Evolutionary conservation across 305 asterid genomes (phyloP).

Genomic region (Fraxinus angustifolia): DNA sequence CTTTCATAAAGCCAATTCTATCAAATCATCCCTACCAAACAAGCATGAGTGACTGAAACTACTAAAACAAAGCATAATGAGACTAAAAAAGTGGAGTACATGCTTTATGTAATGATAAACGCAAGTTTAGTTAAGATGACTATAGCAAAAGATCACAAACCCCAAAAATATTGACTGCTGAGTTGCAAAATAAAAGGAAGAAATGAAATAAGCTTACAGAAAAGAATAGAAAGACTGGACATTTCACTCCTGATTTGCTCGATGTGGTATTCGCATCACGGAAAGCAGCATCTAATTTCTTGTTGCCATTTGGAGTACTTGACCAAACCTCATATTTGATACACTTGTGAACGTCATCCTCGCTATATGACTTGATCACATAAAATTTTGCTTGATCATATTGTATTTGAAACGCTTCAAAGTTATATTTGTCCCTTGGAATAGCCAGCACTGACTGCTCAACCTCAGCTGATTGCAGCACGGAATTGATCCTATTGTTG

Average conservation of each 20-base stretch:
- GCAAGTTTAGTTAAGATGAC: background rate
- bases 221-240: slow-evolving; percentile 61
- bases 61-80: background rate
- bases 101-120: background rate
- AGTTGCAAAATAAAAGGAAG: background rate
- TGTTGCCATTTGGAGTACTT: slow-evolving; percentile 63
- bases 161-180: background rate
- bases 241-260: slow-evolving; percentile 37
- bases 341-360: slow-evolving; percentile 63
- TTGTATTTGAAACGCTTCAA: slow-evolving; percentile 40
- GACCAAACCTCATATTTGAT: slow-evolving; percentile 74
- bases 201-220: slow-evolving; percentile 39
- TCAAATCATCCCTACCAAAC: background rate
- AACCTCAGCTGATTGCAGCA: slow-evolving; percentile 36
- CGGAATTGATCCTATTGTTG: slow-evolving; percentile 29
- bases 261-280: slow-evolving; percentile 44
- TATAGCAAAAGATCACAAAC: background rate
- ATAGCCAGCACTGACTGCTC: slow-evolving; percentile 34
- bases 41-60: background rate
- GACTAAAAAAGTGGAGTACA: background rate
- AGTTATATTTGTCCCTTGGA: slow-evolving; percentile 48
- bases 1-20: background rate
- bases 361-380: slow-evolving; percentile 66
- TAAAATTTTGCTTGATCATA: slow-evolving; percentile 56
- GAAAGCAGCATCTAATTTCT: slow-evolving; percentile 55